Conservation (phyloP, 345 rosid species). For the Hevea brasiliensis region DNA sequence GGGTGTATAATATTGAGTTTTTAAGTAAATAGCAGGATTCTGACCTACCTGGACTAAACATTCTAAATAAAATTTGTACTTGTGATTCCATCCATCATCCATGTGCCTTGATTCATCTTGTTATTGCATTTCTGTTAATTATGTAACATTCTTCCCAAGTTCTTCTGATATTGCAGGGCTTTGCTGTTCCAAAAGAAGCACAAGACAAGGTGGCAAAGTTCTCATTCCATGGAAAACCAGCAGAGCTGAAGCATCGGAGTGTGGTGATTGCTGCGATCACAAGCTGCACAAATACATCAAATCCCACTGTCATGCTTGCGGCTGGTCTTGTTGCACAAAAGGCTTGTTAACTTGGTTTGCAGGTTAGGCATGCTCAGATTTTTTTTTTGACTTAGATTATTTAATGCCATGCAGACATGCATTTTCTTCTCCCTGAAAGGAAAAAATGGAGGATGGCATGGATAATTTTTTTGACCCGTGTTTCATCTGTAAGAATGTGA, state of each 20-base stretch:
- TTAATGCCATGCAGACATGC: background rate
- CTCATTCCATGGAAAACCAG: slow-evolving; percentile 79
- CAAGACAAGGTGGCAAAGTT: slow-evolving; percentile 74
- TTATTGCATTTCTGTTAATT: slow-evolving; percentile 9
- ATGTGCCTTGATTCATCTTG: background rate
- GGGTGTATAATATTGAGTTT: background rate
- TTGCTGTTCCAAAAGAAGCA: slow-evolving; percentile 84
- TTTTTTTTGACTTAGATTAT: background rate
- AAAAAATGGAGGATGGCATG: background rate
- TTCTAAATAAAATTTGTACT: background rate
- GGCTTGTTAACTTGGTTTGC: slow-evolving; percentile 89
- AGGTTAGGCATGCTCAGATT: slow-evolving; percentile 47
- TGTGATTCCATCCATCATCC: background rate
- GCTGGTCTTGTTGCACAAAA: slow-evolving; percentile 98
- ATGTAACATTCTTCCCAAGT: slow-evolving; percentile 6
- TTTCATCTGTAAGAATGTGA: background rate
- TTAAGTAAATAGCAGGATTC: background rate
- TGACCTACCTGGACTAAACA: background rate
- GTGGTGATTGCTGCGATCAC: slow-evolving; percentile 99
- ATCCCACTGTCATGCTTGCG: slow-evolving; percentile 98
- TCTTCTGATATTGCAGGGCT: slow-evolving; percentile 53
- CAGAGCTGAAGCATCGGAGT: slow-evolving; percentile 96
- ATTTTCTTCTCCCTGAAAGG: too few species aligned
- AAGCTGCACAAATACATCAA: slow-evolving; percentile 98
- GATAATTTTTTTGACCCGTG: background rate